Percentiles rank a stretch among this genome's conserved stretches.
phyloP scores from a whole-genome alignment of 768 basidiomycete species.

The Tephrocybe sp. region DNA sequence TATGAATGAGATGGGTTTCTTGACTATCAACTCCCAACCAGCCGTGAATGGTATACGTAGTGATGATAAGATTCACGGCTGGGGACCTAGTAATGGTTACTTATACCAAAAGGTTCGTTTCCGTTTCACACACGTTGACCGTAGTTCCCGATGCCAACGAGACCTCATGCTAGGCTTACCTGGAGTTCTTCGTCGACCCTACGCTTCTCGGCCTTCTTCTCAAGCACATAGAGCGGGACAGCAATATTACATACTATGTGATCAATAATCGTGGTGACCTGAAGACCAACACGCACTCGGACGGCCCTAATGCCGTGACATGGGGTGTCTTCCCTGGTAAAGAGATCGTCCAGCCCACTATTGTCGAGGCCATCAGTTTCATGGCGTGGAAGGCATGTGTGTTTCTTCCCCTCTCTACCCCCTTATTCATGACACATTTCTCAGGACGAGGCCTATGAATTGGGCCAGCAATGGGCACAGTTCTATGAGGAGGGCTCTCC shows the following conservation, averaged over 20 bases:
- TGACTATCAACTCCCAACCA: slow-evolving; percentile 97
- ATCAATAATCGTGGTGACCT: slow-evolving; percentile 96
- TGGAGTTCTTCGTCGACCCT: slow-evolving; percentile 91
- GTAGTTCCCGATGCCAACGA: neutral
- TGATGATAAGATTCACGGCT: slow-evolving; percentile 83
- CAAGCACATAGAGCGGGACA: slow-evolving; percentile 80
- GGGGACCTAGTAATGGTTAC: slow-evolving; percentile 93
- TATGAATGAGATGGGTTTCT: slow-evolving; percentile 89
- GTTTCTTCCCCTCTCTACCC: neutral
- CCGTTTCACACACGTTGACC: too few species aligned
- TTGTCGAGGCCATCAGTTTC: slow-evolving; percentile 96
- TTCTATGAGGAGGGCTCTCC: slow-evolving; percentile 77
- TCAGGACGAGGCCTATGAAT: slow-evolving; percentile 91
- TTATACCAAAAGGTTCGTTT: slow-evolving; percentile 90
- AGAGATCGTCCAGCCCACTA: slow-evolving; percentile 93
- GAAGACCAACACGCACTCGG: slow-evolving; percentile 90
- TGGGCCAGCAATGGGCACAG: slow-evolving; percentile 88
- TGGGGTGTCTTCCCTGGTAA: slow-evolving; percentile 99
- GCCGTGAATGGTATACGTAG: slow-evolving; percentile 88
- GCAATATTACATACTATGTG: slow-evolving; percentile 92
- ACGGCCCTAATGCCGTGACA: slow-evolving; percentile 97
- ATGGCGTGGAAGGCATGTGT: slow-evolving; percentile 91
- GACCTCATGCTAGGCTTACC: slow-evolving; percentile 68
- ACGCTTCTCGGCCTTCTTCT: slow-evolving; percentile 69
- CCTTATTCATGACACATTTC: slow-evolving; percentile 7